Evolutionary conservation across 495 filamentous ascomycete genomes (phyloP).

Genomic region (Corynascus novoguineensis): DNA sequence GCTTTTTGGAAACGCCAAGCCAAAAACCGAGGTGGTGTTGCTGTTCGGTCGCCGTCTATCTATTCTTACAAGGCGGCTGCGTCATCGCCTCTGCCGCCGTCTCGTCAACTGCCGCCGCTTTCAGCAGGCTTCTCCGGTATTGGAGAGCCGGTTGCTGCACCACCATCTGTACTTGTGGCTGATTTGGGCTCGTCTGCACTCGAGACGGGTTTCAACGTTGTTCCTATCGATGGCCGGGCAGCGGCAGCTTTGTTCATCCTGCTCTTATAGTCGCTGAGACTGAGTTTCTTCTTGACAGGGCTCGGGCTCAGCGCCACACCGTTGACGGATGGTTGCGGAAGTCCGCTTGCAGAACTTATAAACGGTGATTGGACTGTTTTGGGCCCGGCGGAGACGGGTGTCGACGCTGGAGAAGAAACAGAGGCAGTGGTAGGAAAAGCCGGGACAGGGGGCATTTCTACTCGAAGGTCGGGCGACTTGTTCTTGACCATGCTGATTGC

Average conservation of each 20-base stretch:
- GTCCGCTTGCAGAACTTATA: slow-evolving; percentile 32
- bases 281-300: slow-evolving; percentile 66
- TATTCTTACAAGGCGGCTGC: slow-evolving; percentile 21
- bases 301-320: slow-evolving; percentile 47
- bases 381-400: slow-evolving; percentile 41
- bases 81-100: not conserved
- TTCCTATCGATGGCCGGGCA: slow-evolving; percentile 34
- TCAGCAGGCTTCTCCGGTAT: slow-evolving; percentile 26
- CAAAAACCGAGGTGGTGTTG: not conserved
- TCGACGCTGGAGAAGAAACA: slow-evolving; percentile 31
- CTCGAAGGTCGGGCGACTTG: slow-evolving; percentile 44
- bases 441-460: slow-evolving; percentile 47
- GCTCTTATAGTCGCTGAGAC: slow-evolving; percentile 64
- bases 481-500: slow-evolving; percentile 25
- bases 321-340: slow-evolving; percentile 42
- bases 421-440: slow-evolving; percentile 31
- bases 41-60: slow-evolving; percentile 13
- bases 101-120: not conserved
- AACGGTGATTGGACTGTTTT: slow-evolving; percentile 51
- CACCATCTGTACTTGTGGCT: slow-evolving; percentile 29
- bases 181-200: slow-evolving; percentile 38
- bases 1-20: not conserved
- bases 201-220: slow-evolving; percentile 31
- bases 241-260: slow-evolving; percentile 43
- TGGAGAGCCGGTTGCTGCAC: slow-evolving; percentile 17